These are phyloP conservation scores for Botryosphaeria agaves DNA, from an alignment of 2,329 filamentous ascomycete species.

Conservation along the genomic window DNA sequence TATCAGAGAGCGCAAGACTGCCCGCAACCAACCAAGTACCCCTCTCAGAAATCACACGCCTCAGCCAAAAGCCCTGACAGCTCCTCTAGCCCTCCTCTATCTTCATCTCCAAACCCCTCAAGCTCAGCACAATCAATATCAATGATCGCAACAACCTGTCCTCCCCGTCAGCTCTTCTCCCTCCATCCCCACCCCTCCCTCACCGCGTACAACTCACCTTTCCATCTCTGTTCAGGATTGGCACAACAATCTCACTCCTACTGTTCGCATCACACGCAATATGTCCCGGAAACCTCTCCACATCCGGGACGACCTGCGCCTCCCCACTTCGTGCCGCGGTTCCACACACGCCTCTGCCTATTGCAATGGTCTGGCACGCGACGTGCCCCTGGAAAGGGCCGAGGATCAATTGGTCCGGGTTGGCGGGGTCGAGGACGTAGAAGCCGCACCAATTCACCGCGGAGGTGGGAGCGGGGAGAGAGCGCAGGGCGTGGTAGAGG, in stretches of 20 bases:
- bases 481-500: conserved; percentile 66
- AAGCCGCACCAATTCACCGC: conserved; percentile 72
- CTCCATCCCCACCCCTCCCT: conserved; percentile 12
- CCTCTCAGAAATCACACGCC: conserved; percentile 45
- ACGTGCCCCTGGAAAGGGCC: conserved; percentile 66
- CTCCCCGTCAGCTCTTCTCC: conserved; percentile 5
- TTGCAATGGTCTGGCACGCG: conserved; percentile 61
- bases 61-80: conserved; percentile 41
- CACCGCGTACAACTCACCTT: conserved; percentile 19
- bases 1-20: too few relatives aligned
- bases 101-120: conserved; percentile 51
- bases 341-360: conserved; percentile 61
- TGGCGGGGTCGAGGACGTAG: conserved; percentile 44
- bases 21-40: too few relatives aligned
- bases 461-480: conserved; percentile 45
- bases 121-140: conserved; percentile 59
- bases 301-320: conserved; percentile 52
- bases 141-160: conserved; percentile 51
- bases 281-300: conserved; percentile 60
- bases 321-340: conserved; percentile 40
- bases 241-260: conserved; percentile 68
- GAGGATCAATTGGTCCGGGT: conserved; percentile 43
- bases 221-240: conserved; percentile 35
- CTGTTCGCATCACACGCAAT: conserved; percentile 67
- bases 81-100: conserved; percentile 47